These are phyloP conservation scores for Coprinopsis cinerea DNA, from an alignment of 768 basidiomycete species.

Conservation along the genomic window DNA sequence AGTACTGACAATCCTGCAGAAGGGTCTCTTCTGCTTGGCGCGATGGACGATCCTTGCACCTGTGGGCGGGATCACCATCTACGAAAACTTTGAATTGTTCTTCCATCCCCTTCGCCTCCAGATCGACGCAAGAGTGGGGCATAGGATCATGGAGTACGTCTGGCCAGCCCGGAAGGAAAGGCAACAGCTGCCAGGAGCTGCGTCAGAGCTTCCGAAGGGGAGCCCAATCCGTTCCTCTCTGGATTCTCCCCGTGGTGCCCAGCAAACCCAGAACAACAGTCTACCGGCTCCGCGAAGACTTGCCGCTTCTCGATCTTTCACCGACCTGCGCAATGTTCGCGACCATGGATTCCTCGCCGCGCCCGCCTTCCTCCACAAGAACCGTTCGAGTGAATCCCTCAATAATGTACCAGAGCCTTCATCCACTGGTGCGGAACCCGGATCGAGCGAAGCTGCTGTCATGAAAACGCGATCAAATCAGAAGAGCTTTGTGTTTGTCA, in stretches of 20 bases:
- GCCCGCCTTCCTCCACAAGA: constrained; percentile 27
- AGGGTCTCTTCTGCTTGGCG: constrained; percentile 66
- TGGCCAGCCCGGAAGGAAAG: constrained; percentile 62
- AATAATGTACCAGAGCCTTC: constrained; percentile 14
- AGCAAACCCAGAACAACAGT: constrained; percentile 7
- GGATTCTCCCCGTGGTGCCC: constrained; percentile 41
- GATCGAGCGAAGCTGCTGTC: constrained; percentile 64
- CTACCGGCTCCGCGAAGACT: constrained; percentile 45
- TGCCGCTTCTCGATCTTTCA: constrained; percentile 63
- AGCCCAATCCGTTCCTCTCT: constrained; percentile 39
- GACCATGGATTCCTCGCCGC: constrained; percentile 24
- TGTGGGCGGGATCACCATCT: constrained; percentile 89
- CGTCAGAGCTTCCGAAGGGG: constrained; percentile 14
- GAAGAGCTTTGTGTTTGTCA: constrained; percentile 79
- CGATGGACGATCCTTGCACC: constrained; percentile 84
- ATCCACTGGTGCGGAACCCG: too few relatives aligned
- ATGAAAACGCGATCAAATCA: constrained; percentile 78
- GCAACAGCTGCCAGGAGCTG: constrained; percentile 17
- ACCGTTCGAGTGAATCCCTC: constrained; percentile 35
- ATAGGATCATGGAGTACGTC: constrained; percentile 81
- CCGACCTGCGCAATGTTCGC: constrained; percentile 51
- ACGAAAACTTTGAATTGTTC: constrained; percentile 73
- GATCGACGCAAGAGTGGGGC: constrained; percentile 78
- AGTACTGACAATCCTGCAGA: constrained; percentile 30
- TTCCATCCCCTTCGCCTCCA: constrained; percentile 85